Evolutionary conservation across 106 monocot genomes (phyloP).

Genomic region (Platanthera guangdongensis): DNA sequence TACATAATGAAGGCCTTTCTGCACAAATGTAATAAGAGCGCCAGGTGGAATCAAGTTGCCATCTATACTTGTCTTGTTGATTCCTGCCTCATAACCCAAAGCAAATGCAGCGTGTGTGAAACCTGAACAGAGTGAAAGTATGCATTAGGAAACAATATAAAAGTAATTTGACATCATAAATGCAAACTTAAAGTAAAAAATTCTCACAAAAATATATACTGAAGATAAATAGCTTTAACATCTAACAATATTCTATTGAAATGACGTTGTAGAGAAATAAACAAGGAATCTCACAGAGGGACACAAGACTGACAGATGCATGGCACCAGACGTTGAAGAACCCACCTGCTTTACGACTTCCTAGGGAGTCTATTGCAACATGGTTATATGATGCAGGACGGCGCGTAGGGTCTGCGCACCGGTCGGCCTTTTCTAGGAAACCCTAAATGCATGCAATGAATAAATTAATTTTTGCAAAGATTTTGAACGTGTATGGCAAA

Average conservation of each 20-base stretch:
- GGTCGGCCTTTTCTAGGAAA: too few relatives aligned
- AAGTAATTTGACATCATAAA: neutral
- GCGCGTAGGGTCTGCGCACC: too few relatives aligned
- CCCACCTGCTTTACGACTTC: neutral
- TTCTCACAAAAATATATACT: neutral
- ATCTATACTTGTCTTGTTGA: slow-evolving; percentile 72
- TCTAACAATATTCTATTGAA: too few relatives aligned
- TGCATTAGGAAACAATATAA: slow-evolving; percentile 3
- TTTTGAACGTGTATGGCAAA: too few relatives aligned
- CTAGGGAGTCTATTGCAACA: neutral
- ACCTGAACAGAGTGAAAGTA: slow-evolving; percentile 39
- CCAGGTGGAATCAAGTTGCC: slow-evolving; percentile 80
- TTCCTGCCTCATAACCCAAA: slow-evolving; percentile 93
- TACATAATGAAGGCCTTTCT: slow-evolving; percentile 92
- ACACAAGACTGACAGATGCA: neutral
- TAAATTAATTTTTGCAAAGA: too few relatives aligned
- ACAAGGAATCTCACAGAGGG: neutral
- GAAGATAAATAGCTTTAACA: neutral
- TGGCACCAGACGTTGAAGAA: neutral
- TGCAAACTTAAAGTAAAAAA: neutral
- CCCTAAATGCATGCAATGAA: too few relatives aligned
- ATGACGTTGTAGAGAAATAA: too few relatives aligned
- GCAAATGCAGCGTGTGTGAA: slow-evolving; percentile 92
- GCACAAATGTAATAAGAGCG: slow-evolving; percentile 89
- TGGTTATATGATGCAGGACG: too few relatives aligned